A percentile compares a stretch with the other conserved stretches of the same genome.
phyloP scores from a whole-genome alignment of 495 filamentous ascomycete genomes.

The Corynascus novoguineensis region DNA sequence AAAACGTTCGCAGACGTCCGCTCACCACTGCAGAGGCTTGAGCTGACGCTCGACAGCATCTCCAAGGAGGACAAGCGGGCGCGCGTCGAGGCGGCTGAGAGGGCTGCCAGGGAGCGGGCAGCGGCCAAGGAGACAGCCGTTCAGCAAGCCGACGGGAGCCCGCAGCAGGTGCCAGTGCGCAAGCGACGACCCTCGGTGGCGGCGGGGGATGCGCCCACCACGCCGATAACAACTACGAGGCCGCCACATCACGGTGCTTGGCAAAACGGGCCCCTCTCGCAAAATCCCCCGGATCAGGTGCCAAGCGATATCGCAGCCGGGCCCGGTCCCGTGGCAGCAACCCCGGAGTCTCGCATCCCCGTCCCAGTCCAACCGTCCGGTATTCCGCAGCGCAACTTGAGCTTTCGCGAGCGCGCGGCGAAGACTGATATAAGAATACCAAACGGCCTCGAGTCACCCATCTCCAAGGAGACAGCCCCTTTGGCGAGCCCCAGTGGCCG shows the following conservation, averaged over 20 bases:
- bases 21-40: slow-evolving; percentile 87
- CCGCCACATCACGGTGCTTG: slow-evolving; percentile 8
- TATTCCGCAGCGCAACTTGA: slow-evolving; percentile 44
- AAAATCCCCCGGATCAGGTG: slow-evolving; percentile 34
- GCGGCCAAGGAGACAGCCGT: slow-evolving; percentile 16
- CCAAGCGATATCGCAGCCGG: slow-evolving; percentile 23
- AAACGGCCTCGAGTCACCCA: slow-evolving; percentile 21
- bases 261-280: slow-evolving; percentile 30
- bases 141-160: slow-evolving; percentile 17
- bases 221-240: slow-evolving; percentile 21
- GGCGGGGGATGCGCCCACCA: slow-evolving; percentile 12
- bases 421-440: slow-evolving; percentile 33
- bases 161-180: slow-evolving; percentile 24
- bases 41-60: slow-evolving; percentile 78
- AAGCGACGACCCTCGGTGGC: slow-evolving; percentile 13
- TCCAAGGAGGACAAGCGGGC: slow-evolving; percentile 88
- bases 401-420: slow-evolving; percentile 46
- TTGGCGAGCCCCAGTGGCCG: slow-evolving; percentile 23
- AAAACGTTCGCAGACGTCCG: slow-evolving; percentile 66
- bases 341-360: slow-evolving; percentile 28
- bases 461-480: slow-evolving; percentile 22
- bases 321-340: slow-evolving; percentile 27
- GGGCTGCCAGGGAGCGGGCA: slow-evolving; percentile 43
- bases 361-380: slow-evolving; percentile 21
- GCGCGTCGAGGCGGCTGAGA: slow-evolving; percentile 71